Evolutionary conservation across 2,329 filamentous ascomycete species (phyloP).

Genomic region (Aspergillus novofumigatus): DNA sequence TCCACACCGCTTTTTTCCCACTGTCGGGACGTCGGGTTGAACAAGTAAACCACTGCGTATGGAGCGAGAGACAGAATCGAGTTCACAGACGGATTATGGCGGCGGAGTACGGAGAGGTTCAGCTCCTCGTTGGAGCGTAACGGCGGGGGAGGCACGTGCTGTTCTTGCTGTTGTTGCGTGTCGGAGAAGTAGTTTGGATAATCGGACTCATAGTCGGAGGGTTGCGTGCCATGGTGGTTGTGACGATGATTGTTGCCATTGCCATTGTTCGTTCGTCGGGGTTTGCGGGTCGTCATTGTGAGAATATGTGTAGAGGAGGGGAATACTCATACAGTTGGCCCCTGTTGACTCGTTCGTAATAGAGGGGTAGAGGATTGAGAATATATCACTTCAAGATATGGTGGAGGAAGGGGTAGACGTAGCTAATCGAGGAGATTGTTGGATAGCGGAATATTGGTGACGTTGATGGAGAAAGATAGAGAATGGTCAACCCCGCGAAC

Average conservation of each 20-base stretch:
- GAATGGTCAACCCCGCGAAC: neutral
- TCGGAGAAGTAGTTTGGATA: conserved; percentile 48
- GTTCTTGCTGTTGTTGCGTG: conserved; percentile 24
- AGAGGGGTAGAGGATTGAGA: neutral
- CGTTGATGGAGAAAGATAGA: neutral
- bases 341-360: neutral
- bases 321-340: neutral
- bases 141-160: conserved; percentile 41
- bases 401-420: neutral
- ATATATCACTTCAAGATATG: neutral
- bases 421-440: neutral
- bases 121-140: conserved; percentile 74
- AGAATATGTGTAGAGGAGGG: neutral
- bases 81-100: conserved; percentile 71
- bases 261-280: conserved; percentile 28
- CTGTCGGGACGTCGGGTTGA: conserved; percentile 57
- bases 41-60: conserved; percentile 82
- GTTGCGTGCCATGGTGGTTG: conserved; percentile 18
- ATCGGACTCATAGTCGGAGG: conserved; percentile 64
- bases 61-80: conserved; percentile 75
- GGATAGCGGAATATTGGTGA: neutral
- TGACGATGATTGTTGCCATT: conserved; percentile 15
- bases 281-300: conserved; percentile 31
- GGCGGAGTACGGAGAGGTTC: conserved; percentile 77
- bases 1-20: conserved; percentile 88